Evolutionary conservation across 169 alveolate genomes (phyloP).

Genomic region (Plasmodium cynomolgi): DNA sequence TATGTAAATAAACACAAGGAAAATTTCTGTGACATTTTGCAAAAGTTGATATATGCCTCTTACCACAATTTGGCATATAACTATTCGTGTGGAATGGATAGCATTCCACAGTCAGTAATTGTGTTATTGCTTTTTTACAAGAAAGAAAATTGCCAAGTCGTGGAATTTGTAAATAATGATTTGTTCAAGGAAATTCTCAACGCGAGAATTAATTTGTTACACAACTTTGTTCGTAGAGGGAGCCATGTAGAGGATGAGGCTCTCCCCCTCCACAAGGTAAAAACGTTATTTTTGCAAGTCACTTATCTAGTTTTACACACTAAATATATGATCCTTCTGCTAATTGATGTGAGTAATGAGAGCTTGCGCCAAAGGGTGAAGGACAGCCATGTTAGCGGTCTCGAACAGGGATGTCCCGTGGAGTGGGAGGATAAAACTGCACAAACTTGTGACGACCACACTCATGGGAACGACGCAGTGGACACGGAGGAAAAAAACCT

Average conservation of each 20-base stretch:
- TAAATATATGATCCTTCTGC: slow-evolving; percentile 45
- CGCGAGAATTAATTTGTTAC: slow-evolving; percentile 33
- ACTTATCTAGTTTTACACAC: slow-evolving; percentile 35
- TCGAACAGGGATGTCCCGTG: not conserved
- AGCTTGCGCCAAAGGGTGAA: not conserved
- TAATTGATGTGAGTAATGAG: not conserved
- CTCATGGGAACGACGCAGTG: not conserved
- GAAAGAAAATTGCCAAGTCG: slow-evolving; percentile 14
- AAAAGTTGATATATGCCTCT: slow-evolving; percentile 44
- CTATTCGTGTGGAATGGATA: slow-evolving; percentile 4
- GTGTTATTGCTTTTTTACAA: slow-evolving; percentile 36
- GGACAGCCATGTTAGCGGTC: not conserved
- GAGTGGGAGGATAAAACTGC: not conserved
- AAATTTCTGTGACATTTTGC: slow-evolving; percentile 39
- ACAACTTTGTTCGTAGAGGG: slow-evolving; percentile 25
- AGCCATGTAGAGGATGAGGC: not conserved
- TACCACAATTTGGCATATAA: slow-evolving; percentile 52
- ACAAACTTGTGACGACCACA: not conserved
- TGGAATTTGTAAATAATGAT: slow-evolving; percentile 30
- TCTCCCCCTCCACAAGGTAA: slow-evolving; percentile 14
- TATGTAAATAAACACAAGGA: slow-evolving; percentile 46
- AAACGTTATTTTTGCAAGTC: slow-evolving; percentile 8
- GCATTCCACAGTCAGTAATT: slow-evolving; percentile 42
- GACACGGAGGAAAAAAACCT: not conserved
- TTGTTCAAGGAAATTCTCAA: slow-evolving; percentile 32